Conservation (phyloP, 176 grass and related monocot genomes). For the Miscanthus lutarioriparius region DNA sequence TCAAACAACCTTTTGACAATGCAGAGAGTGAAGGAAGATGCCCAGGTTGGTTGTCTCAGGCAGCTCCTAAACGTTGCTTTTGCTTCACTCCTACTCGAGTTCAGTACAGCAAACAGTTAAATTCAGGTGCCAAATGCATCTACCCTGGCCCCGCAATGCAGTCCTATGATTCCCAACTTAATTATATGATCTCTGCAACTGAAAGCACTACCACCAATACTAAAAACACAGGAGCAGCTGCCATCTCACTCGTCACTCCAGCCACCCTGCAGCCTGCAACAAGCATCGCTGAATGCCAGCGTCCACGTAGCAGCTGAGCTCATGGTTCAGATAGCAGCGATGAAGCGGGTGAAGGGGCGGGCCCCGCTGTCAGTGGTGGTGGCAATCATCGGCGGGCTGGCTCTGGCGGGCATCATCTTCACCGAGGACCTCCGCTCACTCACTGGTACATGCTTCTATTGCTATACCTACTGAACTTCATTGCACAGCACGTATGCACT, state of each 20-base stretch:
- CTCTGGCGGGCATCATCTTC: constrained; percentile 63
- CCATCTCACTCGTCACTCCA: neutral
- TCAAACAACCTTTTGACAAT: constrained; percentile 8
- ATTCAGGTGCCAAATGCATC: constrained; percentile 13
- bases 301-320: neutral
- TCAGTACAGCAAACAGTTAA: constrained; percentile 25
- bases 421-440: constrained; percentile 72
- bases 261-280: neutral
- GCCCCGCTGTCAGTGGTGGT: constrained; percentile 62
- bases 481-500: neutral
- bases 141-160: neutral
- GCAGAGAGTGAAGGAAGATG: neutral
- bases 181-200: constrained; percentile 22
- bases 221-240: constrained; percentile 10
- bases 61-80: constrained; percentile 21
- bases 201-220: neutral
- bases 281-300: neutral
- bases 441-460: constrained; percentile 33
- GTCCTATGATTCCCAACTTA: constrained; percentile 9
- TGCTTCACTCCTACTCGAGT: constrained; percentile 65
- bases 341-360: constrained; percentile 53
- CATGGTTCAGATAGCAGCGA: constrained; percentile 22
- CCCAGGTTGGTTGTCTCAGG: constrained; percentile 17
- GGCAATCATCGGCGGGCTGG: constrained; percentile 60
- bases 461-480: neutral